These are phyloP conservation scores for Vaccinium corymbosum DNA, from an alignment of 148 eudicot genomes.

Conservation along the genomic window DNA sequence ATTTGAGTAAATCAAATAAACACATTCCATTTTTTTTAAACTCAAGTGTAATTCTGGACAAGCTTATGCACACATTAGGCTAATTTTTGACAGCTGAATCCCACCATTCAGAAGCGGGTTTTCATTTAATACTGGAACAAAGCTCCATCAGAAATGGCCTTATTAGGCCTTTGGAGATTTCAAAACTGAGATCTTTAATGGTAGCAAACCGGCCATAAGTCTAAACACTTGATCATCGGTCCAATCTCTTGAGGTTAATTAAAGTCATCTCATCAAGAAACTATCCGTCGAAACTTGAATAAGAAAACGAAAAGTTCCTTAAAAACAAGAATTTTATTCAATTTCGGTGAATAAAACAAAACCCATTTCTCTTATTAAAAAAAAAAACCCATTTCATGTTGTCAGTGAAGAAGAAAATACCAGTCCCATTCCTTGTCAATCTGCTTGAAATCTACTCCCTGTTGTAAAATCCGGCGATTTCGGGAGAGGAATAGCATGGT, in stretches of 20 bases:
- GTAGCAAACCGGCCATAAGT: too few species aligned
- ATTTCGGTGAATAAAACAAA: neutral
- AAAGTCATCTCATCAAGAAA: neutral
- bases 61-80: too few species aligned
- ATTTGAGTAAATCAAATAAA: too few species aligned
- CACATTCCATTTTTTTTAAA: too few species aligned
- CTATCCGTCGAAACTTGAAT: neutral
- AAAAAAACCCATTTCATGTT: neutral
- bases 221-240: neutral
- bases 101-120: too few species aligned
- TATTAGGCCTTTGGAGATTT: too few species aligned
- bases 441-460: slow-evolving; percentile 73
- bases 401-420: slow-evolving; percentile 25
- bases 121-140: too few species aligned
- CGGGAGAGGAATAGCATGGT: slow-evolving; percentile 66
- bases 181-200: too few species aligned
- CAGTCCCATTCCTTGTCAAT: slow-evolving; percentile 85
- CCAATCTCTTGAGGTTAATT: neutral
- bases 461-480: slow-evolving; percentile 42
- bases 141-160: too few species aligned
- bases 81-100: too few species aligned
- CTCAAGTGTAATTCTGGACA: too few species aligned
- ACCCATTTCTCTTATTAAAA: neutral
- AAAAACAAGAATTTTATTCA: neutral
- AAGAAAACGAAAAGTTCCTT: too few species aligned